A percentile compares a stretch with the other conserved stretches of the same genome.
Evolutionary conservation across 148 eudicot genomes (phyloP).

Genomic region (Bassia scoparia): DNA sequence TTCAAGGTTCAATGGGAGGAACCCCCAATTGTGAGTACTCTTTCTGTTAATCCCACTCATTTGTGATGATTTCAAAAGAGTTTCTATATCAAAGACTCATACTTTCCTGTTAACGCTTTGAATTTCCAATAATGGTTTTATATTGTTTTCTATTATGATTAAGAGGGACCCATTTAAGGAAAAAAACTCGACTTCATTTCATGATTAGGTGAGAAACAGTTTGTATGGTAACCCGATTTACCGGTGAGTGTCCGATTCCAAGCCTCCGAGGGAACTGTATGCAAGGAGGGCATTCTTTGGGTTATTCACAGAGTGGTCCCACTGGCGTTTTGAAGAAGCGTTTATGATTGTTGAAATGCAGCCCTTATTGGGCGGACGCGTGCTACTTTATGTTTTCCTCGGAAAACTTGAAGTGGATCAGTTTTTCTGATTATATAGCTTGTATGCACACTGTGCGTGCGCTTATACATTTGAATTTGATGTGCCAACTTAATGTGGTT

Average conservation of each 20-base stretch:
- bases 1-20: too few relatives aligned
- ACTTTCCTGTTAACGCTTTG: neutral
- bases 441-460: neutral
- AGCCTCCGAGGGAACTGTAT: neutral
- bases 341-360: conserved; percentile 4
- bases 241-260: neutral
- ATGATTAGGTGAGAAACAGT: neutral
- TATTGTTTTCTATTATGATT: neutral
- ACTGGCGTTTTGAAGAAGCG: neutral
- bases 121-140: neutral
- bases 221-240: neutral
- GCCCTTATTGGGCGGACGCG: neutral
- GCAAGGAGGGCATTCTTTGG: neutral
- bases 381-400: neutral
- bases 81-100: neutral
- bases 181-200: neutral
- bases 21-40: neutral
- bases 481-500: conserved; percentile 5
- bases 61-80: neutral
- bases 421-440: neutral
- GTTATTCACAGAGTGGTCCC: neutral
- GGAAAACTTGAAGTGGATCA: neutral
- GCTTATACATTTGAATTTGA: neutral
- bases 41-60: neutral
- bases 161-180: neutral